phyloP scores from a whole-genome alignment of 129 eudicot genomes.

The Artemisia argyi region DNA sequence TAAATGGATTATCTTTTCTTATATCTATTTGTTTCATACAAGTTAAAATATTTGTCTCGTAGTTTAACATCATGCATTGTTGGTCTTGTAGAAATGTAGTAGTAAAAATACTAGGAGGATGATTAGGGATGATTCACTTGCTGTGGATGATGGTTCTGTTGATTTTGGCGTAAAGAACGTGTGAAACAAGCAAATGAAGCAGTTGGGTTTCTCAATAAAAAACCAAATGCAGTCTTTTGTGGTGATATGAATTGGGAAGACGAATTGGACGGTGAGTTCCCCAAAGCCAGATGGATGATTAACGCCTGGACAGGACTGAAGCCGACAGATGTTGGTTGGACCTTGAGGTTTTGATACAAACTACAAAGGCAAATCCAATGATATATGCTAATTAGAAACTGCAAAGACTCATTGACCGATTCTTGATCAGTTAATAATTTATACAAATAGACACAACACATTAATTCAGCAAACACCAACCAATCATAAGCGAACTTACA shows the following conservation, averaged over 20 bases:
- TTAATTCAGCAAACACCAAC: no score
- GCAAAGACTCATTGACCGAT: no score
- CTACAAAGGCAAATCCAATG: conserved; percentile 84
- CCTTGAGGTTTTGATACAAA: conserved; percentile 66
- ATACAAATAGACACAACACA: no score
- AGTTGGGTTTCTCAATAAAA: conserved; percentile 46
- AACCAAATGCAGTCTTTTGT: conserved; percentile 67
- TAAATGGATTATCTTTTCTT: not conserved
- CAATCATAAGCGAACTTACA: no score
- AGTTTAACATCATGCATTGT: no score
- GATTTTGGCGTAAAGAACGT: conserved; percentile 59
- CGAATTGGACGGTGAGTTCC: conserved; percentile 59
- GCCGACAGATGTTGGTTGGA: conserved; percentile 65
- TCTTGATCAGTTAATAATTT: no score
- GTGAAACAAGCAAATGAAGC: conserved; percentile 84
- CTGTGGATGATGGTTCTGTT: no score
- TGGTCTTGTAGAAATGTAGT: no score
- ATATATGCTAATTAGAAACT: conserved; percentile 9
- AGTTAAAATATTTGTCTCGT: no score
- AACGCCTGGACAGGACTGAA: conserved; percentile 76
- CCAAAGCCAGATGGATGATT: conserved; percentile 67
- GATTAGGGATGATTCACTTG: no score
- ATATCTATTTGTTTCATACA: no score
- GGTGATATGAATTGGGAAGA: conserved; percentile 99
- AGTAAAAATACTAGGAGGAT: no score